Percentiles rank a stretch among this genome's conserved stretches.
Conservation (phyloP, 2,329 filamentous ascomycete genomes). For the Paracoccidioides lutzii region DNA sequence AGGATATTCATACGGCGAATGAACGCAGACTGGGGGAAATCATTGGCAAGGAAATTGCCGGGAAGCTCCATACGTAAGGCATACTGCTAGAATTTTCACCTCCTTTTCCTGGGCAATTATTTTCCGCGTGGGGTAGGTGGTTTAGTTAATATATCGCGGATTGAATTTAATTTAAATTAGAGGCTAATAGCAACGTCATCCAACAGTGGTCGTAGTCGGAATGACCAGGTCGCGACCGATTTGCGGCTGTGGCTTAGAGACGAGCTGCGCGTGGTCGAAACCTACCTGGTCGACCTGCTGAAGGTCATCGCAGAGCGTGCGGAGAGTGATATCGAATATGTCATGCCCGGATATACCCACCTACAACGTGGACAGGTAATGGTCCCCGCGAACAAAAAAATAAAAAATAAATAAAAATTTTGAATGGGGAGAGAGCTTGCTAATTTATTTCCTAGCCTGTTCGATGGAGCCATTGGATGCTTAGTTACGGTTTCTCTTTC, state of each 20-base stretch:
- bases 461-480: slow-evolving; percentile 68
- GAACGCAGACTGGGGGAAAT: slow-evolving; percentile 60
- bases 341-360: slow-evolving; percentile 87
- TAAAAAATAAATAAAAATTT: background rate
- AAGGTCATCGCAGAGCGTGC: slow-evolving; percentile 56
- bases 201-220: slow-evolving; percentile 55
- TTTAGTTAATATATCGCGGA: background rate
- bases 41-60: slow-evolving; percentile 71
- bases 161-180: background rate
- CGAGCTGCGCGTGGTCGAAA: slow-evolving; percentile 57
- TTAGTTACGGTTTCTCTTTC: slow-evolving; percentile 62
- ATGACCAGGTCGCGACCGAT: slow-evolving; percentile 81
- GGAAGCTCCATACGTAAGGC: slow-evolving; percentile 65
- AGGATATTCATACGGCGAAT: slow-evolving; percentile 16
- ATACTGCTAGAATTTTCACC: background rate
- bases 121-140: background rate
- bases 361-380: slow-evolving; percentile 40
- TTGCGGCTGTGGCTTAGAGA: slow-evolving; percentile 83
- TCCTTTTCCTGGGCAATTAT: background rate
- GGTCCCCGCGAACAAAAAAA: background rate
- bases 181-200: background rate
- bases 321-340: slow-evolving; percentile 57
- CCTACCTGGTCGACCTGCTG: slow-evolving; percentile 55
- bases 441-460: slow-evolving; percentile 43
- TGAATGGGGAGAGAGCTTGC: background rate